phyloP scores from a whole-genome alignment of 129 eudicot species.

The Silybum marianum region DNA sequence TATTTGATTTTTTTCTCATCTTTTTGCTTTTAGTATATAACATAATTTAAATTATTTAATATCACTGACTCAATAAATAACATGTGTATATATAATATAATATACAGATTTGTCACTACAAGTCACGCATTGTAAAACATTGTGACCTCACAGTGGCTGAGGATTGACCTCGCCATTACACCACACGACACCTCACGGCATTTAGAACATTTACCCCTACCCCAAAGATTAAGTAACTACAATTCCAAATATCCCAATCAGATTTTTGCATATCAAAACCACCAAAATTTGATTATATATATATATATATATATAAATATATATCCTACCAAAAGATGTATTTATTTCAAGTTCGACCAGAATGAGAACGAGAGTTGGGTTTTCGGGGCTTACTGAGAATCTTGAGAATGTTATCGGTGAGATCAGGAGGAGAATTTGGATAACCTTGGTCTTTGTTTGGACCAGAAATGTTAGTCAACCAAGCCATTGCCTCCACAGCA shows the following conservation, averaged over 20 bases:
- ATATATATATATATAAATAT: too few species aligned
- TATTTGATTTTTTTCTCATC: neutral
- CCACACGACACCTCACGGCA: neutral
- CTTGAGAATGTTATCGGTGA: conserved; percentile 88
- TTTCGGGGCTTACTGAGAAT: conserved; percentile 74
- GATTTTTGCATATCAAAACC: neutral
- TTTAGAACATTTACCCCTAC: neutral
- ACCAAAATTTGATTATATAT: neutral
- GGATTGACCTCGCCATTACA: neutral
- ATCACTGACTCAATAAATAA: neutral
- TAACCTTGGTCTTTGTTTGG: conserved; percentile 49
- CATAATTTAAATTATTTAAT: neutral
- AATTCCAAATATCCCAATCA: neutral
- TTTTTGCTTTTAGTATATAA: neutral
- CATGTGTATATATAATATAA: neutral
- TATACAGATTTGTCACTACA: neutral
- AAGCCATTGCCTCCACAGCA: conserved; percentile 86
- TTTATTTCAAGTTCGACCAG: conserved; percentile 24
- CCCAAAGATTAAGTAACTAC: neutral
- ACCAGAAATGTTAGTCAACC: conserved; percentile 89
- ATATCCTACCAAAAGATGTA: neutral
- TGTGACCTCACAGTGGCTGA: neutral
- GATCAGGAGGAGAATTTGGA: conserved; percentile 55
- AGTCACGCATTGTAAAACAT: neutral
- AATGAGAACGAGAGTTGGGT: conserved; percentile 53